phyloP scores from a whole-genome alignment of 2,329 filamentous ascomycete genomes.

The Lasiodiplodia theobromae region DNA sequence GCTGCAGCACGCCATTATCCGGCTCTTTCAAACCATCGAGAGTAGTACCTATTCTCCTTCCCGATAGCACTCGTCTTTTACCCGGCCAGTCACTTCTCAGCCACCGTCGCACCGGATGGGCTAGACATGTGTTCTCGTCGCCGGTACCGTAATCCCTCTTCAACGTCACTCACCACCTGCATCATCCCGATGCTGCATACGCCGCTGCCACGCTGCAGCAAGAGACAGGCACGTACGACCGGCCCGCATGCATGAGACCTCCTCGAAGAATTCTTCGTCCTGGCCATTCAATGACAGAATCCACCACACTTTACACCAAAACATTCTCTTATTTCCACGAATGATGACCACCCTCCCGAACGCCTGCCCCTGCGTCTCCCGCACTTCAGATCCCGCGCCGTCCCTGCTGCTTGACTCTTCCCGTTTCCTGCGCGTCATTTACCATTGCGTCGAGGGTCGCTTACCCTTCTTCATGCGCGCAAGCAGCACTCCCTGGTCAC shows the following conservation, averaged over 20 bases:
- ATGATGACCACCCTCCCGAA: not conserved
- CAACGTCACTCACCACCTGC: conserved; percentile 13
- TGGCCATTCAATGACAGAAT: not conserved
- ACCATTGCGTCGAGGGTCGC: not conserved
- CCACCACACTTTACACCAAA: not conserved
- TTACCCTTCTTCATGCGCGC: conserved; percentile 1
- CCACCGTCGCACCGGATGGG: conserved; percentile 11
- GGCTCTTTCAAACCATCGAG: not conserved
- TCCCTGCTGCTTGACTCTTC: conserved; percentile 1
- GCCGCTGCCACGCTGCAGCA: conserved; percentile 16
- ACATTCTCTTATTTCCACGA: not conserved
- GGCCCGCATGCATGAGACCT: not conserved
- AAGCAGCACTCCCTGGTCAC: not conserved
- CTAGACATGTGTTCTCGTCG: conserved; percentile 16
- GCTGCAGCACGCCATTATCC: not conserved
- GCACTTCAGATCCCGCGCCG: not conserved
- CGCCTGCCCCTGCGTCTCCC: not conserved
- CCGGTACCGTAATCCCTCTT: not conserved
- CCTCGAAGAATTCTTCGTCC: not conserved
- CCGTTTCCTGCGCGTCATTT: conserved; percentile 21
- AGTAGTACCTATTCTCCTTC: not conserved
- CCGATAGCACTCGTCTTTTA: conserved; percentile 1
- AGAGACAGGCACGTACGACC: conserved; percentile 8
- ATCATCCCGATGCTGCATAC: conserved; percentile 21
- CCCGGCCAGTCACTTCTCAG: conserved; percentile 4